These are phyloP conservation scores for Trypanosoma cruzi DNA, from an alignment of 208 protist species.

Conservation along the genomic window DNA sequence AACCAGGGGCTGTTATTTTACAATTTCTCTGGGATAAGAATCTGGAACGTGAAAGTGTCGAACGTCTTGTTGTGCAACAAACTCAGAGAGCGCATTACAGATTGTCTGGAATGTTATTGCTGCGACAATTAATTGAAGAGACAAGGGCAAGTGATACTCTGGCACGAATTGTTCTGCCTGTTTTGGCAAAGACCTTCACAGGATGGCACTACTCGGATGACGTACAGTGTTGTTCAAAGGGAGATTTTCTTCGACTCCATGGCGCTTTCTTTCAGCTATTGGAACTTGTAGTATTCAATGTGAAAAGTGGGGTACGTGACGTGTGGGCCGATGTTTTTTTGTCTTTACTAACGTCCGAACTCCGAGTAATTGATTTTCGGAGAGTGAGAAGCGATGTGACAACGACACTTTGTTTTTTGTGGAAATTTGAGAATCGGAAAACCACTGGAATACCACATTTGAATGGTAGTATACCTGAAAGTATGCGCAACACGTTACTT, in stretches of 20 bases:
- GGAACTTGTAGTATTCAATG: conserved; percentile 42
- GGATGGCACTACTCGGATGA: conserved; percentile 86
- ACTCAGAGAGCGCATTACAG: conserved; percentile 70
- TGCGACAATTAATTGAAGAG: conserved; percentile 82
- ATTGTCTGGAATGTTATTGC: conserved; percentile 68
- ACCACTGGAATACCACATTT: conserved; percentile 29
- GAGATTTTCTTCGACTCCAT: conserved; percentile 76
- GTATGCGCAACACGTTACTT: conserved; percentile 50
- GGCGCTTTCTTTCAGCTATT: conserved; percentile 82
- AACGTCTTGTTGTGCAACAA: conserved; percentile 52
- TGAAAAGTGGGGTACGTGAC: conserved; percentile 18
- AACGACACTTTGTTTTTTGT: conserved; percentile 29
- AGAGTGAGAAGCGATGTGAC: conserved; percentile 43
- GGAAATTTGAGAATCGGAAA: conserved; percentile 34
- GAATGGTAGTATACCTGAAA: conserved; percentile 57
- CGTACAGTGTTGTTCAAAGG: conserved; percentile 83
- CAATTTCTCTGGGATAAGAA: conserved; percentile 73
- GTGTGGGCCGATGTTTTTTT: conserved; percentile 62
- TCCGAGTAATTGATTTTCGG: conserved; percentile 59
- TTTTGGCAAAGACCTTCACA: conserved; percentile 76
- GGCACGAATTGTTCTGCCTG: conserved; percentile 64
- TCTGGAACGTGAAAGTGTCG: conserved; percentile 50
- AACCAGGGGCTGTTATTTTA: conserved; percentile 44
- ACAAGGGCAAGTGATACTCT: conserved; percentile 50
- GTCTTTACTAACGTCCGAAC: conserved; percentile 60